These are phyloP conservation scores for Hygrocybe punicea DNA, from an alignment of 768 basidiomycete species.

Conservation along the genomic window DNA sequence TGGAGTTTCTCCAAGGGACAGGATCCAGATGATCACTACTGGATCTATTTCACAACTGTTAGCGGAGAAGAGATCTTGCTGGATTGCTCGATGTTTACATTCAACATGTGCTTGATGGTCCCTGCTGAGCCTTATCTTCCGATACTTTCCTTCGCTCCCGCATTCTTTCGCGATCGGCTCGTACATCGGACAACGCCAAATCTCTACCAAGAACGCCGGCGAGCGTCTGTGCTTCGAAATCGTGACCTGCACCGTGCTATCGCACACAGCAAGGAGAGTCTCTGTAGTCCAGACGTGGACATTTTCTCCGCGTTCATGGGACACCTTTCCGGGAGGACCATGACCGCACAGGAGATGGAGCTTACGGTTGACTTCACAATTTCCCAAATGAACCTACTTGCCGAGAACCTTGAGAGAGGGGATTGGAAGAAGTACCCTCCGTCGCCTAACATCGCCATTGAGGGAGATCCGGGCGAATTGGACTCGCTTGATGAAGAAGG, in stretches of 20 bases:
- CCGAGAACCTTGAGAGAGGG: background rate
- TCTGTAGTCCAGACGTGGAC: background rate
- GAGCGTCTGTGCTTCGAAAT: constrained; percentile 33
- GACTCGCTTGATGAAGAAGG: constrained; percentile 10
- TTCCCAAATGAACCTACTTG: background rate
- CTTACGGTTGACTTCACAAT: background rate
- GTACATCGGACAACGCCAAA: constrained; percentile 12
- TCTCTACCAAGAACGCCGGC: constrained; percentile 12
- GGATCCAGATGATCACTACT: constrained; percentile 46
- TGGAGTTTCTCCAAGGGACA: constrained; percentile 32
- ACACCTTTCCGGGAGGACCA: constrained; percentile 24
- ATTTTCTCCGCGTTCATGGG: constrained; percentile 30
- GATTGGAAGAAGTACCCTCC: constrained; percentile 24
- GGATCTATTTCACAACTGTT: constrained; percentile 47
- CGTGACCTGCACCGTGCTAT: constrained; percentile 20
- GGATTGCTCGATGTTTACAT: constrained; percentile 43
- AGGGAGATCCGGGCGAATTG: constrained; percentile 27
- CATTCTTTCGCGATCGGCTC: constrained; percentile 22
- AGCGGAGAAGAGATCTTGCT: constrained; percentile 40
- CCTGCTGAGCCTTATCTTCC: constrained; percentile 18
- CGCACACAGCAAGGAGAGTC: constrained; percentile 1
- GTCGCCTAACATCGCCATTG: constrained; percentile 19
- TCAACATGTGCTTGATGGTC: constrained; percentile 37
- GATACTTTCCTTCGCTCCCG: constrained; percentile 19
- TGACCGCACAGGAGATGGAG: background rate